Evolutionary conservation across 768 basidiomycete genomes (phyloP), one percentile per base, ranked within the genome.

Genomic region (Hygrophoropsis aurantiaca): DNA sequence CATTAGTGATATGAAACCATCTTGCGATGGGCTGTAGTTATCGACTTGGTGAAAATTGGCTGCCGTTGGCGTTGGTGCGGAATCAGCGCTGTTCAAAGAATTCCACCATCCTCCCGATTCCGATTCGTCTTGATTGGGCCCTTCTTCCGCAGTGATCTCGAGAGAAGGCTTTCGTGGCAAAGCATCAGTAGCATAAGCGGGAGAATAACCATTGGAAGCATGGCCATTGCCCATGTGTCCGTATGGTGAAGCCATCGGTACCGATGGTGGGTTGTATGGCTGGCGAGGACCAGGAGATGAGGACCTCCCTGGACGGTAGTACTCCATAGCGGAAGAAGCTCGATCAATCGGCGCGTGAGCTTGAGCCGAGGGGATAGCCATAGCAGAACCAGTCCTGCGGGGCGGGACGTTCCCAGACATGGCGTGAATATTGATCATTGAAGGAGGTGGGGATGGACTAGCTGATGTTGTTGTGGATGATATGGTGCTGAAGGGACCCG

Each of bases 401-500:
- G 82, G 80, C 34, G 80, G 75, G 10, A 73, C 62, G 16, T 65
- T 55, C 3, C 64, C 51, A 13, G 67, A 56, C 44, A 64, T 64
- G 60, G 44, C 62, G 47, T 54, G 19, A 52, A 63, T 63, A 51
- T 76, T 76, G 5, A 71, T 58, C 19, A 72, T 59, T 5, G 77
- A 80, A 26, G 79, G 86, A 52, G 80, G 84, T 1, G 90, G 89
- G 11, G 91, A 90, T 3, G 90, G 83, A 35, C 80, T 80, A 4
- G 84, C 81, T 5, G 91, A 90, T 18, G 82, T 78, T 3, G 84
- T 79, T 3, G 79, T 74, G 1, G 94, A 90, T 3, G 94, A 89
- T 49, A 99, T 95, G 5, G 90, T 84, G 53, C 88, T 93, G 68
- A 98, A 97, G 7, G 95, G 90, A 4, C 94, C 95, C 5, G 79